Evolutionary conservation across 257 asterid genomes (phyloP).

Genomic region (Solanum rostratum): DNA sequence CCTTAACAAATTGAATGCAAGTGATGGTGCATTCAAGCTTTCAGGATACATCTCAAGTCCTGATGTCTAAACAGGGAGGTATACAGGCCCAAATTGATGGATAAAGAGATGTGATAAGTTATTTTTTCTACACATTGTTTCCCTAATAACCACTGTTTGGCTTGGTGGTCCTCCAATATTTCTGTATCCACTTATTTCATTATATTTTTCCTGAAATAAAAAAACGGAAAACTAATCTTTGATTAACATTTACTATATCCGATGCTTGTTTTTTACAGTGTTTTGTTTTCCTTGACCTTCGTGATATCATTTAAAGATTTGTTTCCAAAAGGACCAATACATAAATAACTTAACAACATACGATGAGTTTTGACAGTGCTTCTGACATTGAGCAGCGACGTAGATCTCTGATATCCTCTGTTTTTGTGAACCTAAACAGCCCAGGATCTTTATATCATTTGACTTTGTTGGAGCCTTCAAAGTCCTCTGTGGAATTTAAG

Average conservation of each 20-base stretch:
- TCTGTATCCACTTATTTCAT: constrained; percentile 48
- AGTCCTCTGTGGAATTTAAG: constrained; percentile 74
- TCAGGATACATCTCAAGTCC: constrained; percentile 20
- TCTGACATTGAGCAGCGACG: constrained; percentile 31
- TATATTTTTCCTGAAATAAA: not conserved
- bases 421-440: constrained; percentile 69
- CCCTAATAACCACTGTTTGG: constrained; percentile 22
- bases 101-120: not conserved
- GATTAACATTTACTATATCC: not conserved
- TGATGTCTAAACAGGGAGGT: constrained; percentile 55
- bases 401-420: constrained; percentile 40
- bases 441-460: constrained; percentile 68
- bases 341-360: too few relatives aligned
- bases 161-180: constrained; percentile 79
- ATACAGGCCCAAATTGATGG: not conserved
- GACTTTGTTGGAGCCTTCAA: constrained; percentile 52
- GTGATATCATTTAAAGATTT: constrained; percentile 81
- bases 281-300: constrained; percentile 41
- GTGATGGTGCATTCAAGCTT: constrained; percentile 48
- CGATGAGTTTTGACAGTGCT: too few relatives aligned
- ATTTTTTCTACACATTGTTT: not conserved
- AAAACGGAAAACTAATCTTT: not conserved
- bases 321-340: not conserved
- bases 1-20: constrained; percentile 34
- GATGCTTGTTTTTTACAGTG: constrained; percentile 8